phyloP scores from a whole-genome alignment of 768 basidiomycete genomes.

The Boletus huronensis region DNA sequence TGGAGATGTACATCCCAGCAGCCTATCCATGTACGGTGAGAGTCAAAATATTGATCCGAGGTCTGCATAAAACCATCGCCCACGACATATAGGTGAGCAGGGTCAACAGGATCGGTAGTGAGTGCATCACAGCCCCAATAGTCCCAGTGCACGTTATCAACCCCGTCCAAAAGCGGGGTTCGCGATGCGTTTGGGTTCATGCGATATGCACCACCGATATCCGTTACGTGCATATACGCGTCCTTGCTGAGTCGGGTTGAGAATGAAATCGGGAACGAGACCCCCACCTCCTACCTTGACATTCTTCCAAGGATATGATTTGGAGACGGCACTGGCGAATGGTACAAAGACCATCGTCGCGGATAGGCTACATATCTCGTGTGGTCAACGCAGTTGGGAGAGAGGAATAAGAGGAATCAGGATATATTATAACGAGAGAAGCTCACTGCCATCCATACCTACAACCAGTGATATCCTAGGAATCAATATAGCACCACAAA shows the following conservation, averaged over 20 bases:
- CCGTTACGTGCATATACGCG: conserved; percentile 55
- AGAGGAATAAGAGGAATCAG: too few species aligned
- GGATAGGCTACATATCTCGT: not conserved
- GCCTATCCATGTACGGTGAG: too few species aligned
- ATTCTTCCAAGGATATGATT: conserved; percentile 59
- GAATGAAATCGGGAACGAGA: conserved; percentile 55
- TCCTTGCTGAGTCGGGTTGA: conserved; percentile 58
- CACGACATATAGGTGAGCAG: conserved; percentile 37
- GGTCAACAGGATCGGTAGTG: conserved; percentile 58
- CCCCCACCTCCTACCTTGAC: conserved; percentile 45
- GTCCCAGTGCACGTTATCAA: too few species aligned
- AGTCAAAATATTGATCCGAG: too few species aligned
- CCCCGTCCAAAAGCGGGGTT: too few species aligned
- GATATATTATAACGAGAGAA: too few species aligned
- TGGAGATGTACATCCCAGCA: too few species aligned
- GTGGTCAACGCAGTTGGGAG: not conserved
- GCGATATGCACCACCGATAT: conserved; percentile 50
- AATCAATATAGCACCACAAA: too few species aligned
- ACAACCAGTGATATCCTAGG: too few species aligned
- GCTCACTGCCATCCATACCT: too few species aligned
- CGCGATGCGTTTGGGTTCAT: too few species aligned
- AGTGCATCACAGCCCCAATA: conserved; percentile 37
- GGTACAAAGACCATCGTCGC: not conserved
- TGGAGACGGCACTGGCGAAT: conserved; percentile 11
- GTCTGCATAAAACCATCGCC: too few species aligned